Percentiles rank a stretch among this genome's conserved stretches.
Evolutionary conservation across 805 yeast species (phyloP).

Genomic region (Saccharomyces paradoxus): DNA sequence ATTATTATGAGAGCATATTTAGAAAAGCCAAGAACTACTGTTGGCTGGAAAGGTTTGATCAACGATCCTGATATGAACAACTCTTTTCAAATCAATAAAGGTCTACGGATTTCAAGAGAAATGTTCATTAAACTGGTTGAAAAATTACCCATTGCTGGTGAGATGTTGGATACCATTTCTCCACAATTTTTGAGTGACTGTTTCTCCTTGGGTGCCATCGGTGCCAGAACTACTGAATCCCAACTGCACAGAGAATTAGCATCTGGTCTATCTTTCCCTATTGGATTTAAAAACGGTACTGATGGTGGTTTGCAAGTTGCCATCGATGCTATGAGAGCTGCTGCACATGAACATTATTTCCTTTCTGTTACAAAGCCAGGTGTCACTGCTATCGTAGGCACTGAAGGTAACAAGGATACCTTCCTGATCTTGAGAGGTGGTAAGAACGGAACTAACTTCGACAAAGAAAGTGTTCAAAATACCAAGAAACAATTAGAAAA

Average conservation of each 20-base stretch:
- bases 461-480: slow-evolving; percentile 58
- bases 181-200: slow-evolving; percentile 92
- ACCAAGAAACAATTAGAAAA: slow-evolving; percentile 54
- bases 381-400: slow-evolving; percentile 89
- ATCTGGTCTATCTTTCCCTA: slow-evolving; percentile 94
- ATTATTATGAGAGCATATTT: slow-evolving; percentile 96
- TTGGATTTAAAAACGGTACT: slow-evolving; percentile 97
- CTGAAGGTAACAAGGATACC: slow-evolving; percentile 86
- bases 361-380: slow-evolving; percentile 94
- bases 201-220: slow-evolving; percentile 94
- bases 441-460: slow-evolving; percentile 84
- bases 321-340: slow-evolving; percentile 87
- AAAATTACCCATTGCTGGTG: slow-evolving; percentile 87
- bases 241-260: slow-evolving; percentile 96
- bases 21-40: slow-evolving; percentile 97
- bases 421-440: slow-evolving; percentile 95
- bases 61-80: slow-evolving; percentile 96
- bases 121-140: slow-evolving; percentile 78
- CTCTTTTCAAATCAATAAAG: slow-evolving; percentile 89
- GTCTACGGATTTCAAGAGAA: slow-evolving; percentile 79
- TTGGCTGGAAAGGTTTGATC: slow-evolving; percentile 97
- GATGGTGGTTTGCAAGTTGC: slow-evolving; percentile 95
- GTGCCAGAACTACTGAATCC: slow-evolving; percentile 97
- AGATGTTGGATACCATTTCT: slow-evolving; percentile 95
- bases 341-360: slow-evolving; percentile 90